Evolutionary conservation across 495 filamentous ascomycete genomes (phyloP).

Genomic region (Penicillium goetzii): DNA sequence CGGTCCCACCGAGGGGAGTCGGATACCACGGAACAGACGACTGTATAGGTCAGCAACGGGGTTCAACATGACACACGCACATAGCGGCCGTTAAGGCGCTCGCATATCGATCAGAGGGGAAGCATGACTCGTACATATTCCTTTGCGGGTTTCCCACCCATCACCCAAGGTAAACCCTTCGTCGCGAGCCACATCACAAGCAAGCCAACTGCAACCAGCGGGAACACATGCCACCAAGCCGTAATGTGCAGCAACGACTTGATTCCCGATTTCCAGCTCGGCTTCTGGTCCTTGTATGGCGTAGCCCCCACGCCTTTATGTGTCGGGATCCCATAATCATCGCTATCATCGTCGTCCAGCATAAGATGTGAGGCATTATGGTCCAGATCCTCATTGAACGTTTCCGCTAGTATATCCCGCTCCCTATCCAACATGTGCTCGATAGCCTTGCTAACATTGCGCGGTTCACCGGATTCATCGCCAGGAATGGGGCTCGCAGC

Average conservation of each 20-base stretch:
- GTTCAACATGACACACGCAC: neutral
- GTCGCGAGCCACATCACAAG: constrained; percentile 27
- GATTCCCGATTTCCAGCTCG: constrained; percentile 13
- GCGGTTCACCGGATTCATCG: constrained; percentile 19
- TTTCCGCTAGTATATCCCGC: constrained; percentile 17
- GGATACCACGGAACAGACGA: constrained; percentile 81
- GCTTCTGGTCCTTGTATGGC: neutral
- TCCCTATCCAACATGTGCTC: constrained; percentile 25
- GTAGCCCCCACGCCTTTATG: constrained; percentile 17
- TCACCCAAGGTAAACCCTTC: constrained; percentile 21
- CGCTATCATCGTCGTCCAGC: constrained; percentile 27
- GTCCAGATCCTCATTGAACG: constrained; percentile 32
- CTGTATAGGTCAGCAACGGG: constrained; percentile 10
- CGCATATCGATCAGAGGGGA: neutral
- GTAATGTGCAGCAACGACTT: constrained; percentile 15
- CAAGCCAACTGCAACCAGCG: constrained; percentile 20
- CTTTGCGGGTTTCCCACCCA: neutral
- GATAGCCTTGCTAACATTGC: constrained; percentile 26
- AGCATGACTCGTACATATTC: constrained; percentile 31
- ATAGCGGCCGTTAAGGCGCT: neutral
- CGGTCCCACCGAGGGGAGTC: constrained; percentile 77
- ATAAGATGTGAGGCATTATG: constrained; percentile 20
- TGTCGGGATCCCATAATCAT: constrained; percentile 28
- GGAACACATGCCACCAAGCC: constrained; percentile 29
- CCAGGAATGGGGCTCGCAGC: neutral